Evolutionary conservation across 225 moss, liverwort and hornwort species (phyloP), one percentile per base, ranked within the genome.

Genomic region (Anthoceros angustus): DNA sequence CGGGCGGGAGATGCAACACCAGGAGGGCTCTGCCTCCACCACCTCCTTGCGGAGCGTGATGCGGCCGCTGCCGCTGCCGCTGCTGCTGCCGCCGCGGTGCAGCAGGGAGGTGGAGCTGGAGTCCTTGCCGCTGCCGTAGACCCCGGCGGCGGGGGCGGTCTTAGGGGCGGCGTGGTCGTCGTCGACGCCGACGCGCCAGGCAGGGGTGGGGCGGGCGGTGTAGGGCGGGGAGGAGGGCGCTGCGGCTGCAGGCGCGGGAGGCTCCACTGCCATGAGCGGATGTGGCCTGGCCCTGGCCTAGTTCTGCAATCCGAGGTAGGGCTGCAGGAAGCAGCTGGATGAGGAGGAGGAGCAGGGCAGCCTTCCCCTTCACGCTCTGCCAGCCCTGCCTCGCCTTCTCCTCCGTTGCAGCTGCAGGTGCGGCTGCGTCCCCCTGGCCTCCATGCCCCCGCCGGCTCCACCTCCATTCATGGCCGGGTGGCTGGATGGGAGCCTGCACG

Each of bases 231-330:
- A 23, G 55, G 55, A 15, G 5, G 55, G 55, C 55, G 18, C 55
- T 55, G 55, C 55, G 18, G 7, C n/a, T 55, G 55, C 45, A 46
- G 45, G 45, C 45, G 12, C 45, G 45, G 45, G 55, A 55, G 55
- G 55, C 55, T 55, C 55, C 55, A 55, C 55, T 55, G 55, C 55
- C 55, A 55, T 55, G 55, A 55, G 55, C 55, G 23, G 23, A 55
- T 32, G 4, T 32, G 32, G 32, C 32, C 32, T 32, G 32, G 32
- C 32, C 32, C 32, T 32, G 32, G 32, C 32, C 32, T 32, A 32
- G 32, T 32, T 32, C 32, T 32, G 32, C 32, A 32, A 32, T 32
- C 32, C 32, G 4, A 32, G 32, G 32, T 32, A 32, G 32, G 32
- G 32, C 32, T 32, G 32, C 32, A 32, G 32, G 32, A 32, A 32